Base-by-base conservation (phyloP, 2,329 filamentous ascomycete species). In the Escovopsis sp. region DNA sequence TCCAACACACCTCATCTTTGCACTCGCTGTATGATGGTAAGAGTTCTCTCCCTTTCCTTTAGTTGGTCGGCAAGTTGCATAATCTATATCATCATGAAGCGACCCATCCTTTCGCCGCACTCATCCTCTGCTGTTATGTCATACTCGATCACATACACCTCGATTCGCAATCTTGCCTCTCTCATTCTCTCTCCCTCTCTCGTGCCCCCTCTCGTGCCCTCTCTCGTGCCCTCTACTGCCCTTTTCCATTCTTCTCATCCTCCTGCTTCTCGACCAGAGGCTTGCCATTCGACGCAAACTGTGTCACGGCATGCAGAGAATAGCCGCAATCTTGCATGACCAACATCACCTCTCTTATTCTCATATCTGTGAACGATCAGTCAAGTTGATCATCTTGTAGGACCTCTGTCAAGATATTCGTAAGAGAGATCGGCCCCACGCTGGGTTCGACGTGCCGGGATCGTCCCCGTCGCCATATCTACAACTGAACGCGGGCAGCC, bases 11-110 rank as follows among this genome's bases (percentile, higher is more conserved):
- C 56, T 58, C 60, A 53, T 59, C 54, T 59, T 52, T 58, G 57
- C 58, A 59, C 55, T 32, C 28, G 28, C 28, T 32, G 59, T 58
- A 66, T 59, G 56, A 70, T 71, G 68, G 68, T 71, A 69, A 70
- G 68, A 57, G 51, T 11, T 3, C 28, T 32, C 56, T 56, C 56
- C 54, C 57, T 52, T 53, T 60, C 52, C 53, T 57, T 55, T 58
- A 53, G 55, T 60, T 32, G 43, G 33, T 26, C 40, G 64, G 65
- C 58, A 62, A 57, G 57, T 55, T 66, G 63, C 65, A 67, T 64
- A 57, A 55, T 54, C 59, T 66, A 64, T 65, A 63, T 66, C 58
- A 64, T 58, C 54, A 54, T 51, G 51, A 51, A 51, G 53, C 57
- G 50, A 32, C 54, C 52, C 52, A 47, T 55, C 51, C 44, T 35